A percentile compares a stretch with the other conserved stretches of the same genome.
These are phyloP conservation scores for Darksidea phi DNA, from an alignment of 495 filamentous ascomycete genomes.

Conservation along the genomic window DNA sequence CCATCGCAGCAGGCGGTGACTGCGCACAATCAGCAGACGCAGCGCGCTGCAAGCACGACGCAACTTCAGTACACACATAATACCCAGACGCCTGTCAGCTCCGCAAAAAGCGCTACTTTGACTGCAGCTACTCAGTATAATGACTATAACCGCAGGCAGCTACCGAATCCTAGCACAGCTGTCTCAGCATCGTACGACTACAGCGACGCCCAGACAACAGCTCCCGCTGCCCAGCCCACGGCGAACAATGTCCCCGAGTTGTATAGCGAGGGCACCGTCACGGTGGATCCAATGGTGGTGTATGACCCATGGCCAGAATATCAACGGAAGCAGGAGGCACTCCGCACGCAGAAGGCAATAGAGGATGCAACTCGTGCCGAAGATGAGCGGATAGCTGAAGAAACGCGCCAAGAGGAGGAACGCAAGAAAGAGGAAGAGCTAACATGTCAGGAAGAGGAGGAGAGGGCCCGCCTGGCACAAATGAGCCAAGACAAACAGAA, in stretches of 20 bases:
- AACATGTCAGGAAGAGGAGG: conserved; percentile 35
- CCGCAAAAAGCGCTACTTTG: not conserved
- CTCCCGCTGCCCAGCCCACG: conserved; percentile 13
- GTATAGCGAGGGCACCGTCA: conserved; percentile 33
- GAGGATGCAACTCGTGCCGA: conserved; percentile 31
- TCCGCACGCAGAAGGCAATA: conserved; percentile 16
- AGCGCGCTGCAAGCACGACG: conserved; percentile 18
- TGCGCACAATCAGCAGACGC: conserved; percentile 27
- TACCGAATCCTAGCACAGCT: conserved; percentile 15
- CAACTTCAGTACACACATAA: conserved; percentile 18
- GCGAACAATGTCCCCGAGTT: conserved; percentile 12
- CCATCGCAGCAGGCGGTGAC: conserved; percentile 22
- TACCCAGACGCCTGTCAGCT: not conserved
- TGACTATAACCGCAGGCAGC: conserved; percentile 19
- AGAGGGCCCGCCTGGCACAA: conserved; percentile 18
- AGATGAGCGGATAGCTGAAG: conserved; percentile 21
- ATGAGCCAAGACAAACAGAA: conserved; percentile 13
- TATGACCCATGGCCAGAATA: conserved; percentile 46
- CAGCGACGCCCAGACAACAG: conserved; percentile 10
- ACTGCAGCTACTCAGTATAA: conserved; percentile 20
- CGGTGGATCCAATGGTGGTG: conserved; percentile 46
- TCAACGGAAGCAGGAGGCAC: conserved; percentile 36
- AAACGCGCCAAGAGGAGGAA: conserved; percentile 21
- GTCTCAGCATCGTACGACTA: conserved; percentile 20
- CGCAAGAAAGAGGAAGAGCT: conserved; percentile 21